Percentiles rank a stretch among this genome's conserved stretches.
Evolutionary conservation across 805 yeast genomes (phyloP).

Genomic region (Saturnispora halmiae): DNA sequence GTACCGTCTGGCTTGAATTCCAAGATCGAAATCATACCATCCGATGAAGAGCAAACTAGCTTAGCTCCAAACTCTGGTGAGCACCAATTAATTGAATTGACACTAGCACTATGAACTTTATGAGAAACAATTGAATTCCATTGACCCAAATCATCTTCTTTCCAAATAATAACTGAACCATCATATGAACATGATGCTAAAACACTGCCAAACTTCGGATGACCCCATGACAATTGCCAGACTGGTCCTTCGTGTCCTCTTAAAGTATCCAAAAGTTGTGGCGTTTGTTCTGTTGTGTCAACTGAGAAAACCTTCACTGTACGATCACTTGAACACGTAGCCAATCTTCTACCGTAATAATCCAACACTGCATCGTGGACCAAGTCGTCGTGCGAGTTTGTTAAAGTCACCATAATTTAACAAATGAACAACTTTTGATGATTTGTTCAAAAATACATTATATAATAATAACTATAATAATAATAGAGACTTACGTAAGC

Average conservation of each 20-base stretch:
- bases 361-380: constrained; percentile 96
- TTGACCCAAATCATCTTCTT: constrained; percentile 68
- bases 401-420: constrained; percentile 66
- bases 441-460: too few relatives aligned
- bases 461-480: too few relatives aligned
- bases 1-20: constrained; percentile 89
- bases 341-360: constrained; percentile 91
- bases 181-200: constrained; percentile 93
- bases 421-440: too few relatives aligned
- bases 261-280: constrained; percentile 71
- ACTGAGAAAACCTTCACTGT: constrained; percentile 91
- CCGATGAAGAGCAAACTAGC: constrained; percentile 82
- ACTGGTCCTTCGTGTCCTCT: constrained; percentile 97
- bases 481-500: neutral
- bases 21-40: constrained; percentile 83
- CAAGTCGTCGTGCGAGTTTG: constrained; percentile 85
- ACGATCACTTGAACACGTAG: constrained; percentile 93
- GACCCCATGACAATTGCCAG: constrained; percentile 99
- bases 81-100: constrained; percentile 92
- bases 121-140: constrained; percentile 88
- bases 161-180: constrained; percentile 92
- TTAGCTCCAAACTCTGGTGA: constrained; percentile 96
- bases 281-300: constrained; percentile 64
- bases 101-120: constrained; percentile 85
- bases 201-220: constrained; percentile 93